Base-by-base conservation (phyloP, 2,329 filamentous ascomycete species). In the Paraphoma chrysanthemicola region DNA sequence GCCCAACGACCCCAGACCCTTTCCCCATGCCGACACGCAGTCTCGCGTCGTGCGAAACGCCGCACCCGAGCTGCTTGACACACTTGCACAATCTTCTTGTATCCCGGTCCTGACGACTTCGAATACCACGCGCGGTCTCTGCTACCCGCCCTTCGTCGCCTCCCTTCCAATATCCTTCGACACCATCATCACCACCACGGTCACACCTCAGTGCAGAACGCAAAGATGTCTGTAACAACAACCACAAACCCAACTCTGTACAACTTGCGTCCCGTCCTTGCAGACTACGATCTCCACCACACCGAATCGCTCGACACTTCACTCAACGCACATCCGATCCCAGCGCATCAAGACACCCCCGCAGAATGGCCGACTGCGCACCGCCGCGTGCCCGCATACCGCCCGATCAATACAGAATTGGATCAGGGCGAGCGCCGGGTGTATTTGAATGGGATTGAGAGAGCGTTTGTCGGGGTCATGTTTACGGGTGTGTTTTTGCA, bases 381-480 rank as follows among this genome's bases (percentile, higher is more conserved):
- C 59, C 76, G 80, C 44, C 76, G 81, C 33, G 74, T 85, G 1
- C 83, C 83, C 2, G 60, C 74, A 1, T 80, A 83, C 59, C 73
- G 82, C 11, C 81, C 82, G 0, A 67, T 81, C 0, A 81, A 83
- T 52, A 74, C 70, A 3, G 64, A 79, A 38, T 67, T 82, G 6
- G 77, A 82, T 57, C 70, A 76, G 47, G 71, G 66, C 3, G 70
- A 80, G 48, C 67, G 83, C n/a, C 72, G 80, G 3, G 77, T 77
- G 0, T 82, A 80, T 39, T 68, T 66, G n/a, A 83, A 79, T 63
- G 62, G 59, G 1, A 70, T 75, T 6, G 83, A 85, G 65, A 69
- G 70, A 42, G 75, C 73, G 6, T 85, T 86, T 62, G 75, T 86
- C 16, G 68, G 74, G 17, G 69, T 81, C 0, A 85, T 85, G 82